Percentiles rank a stretch among this genome's conserved stretches.
These are phyloP conservation scores for Musa beccarii DNA, from an alignment of 176 grass and related monocot genomes.

Conservation along the genomic window DNA sequence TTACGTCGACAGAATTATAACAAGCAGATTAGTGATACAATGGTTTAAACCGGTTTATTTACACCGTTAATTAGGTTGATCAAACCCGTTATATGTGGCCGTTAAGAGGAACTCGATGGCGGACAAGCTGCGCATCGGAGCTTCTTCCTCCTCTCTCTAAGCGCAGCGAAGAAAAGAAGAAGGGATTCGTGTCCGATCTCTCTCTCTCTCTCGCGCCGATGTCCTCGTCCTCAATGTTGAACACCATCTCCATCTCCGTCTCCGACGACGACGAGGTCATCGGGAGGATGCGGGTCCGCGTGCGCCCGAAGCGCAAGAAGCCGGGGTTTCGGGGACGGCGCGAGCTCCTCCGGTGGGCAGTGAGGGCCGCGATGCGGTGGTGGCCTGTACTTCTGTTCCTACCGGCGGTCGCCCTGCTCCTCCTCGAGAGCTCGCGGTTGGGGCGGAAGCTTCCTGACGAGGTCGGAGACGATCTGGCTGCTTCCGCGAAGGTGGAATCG, in stretches of 20 bases:
- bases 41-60: no score
- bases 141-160: no score
- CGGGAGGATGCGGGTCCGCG: conserved; percentile 49
- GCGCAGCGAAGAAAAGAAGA: not conserved
- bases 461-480: not conserved
- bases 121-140: no score
- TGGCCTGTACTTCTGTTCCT: conserved; percentile 43
- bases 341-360: conserved; percentile 27
- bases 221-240: conserved; percentile 46
- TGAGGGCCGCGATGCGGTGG: conserved; percentile 24
- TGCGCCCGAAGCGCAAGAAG: conserved; percentile 42
- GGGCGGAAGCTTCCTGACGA: conserved; percentile 7
- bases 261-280: conserved; percentile 69
- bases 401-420: conserved; percentile 38
- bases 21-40: no score
- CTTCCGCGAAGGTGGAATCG: conserved; percentile 4
- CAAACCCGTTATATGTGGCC: no score
- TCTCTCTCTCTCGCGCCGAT: conserved; percentile 19
- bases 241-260: conserved; percentile 75
- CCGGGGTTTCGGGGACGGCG: conserved; percentile 14
- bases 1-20: no score
- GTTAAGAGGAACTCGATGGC: no score
- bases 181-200: not conserved
- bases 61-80: no score
- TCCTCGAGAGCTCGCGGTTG: conserved; percentile 36